Evolutionary conservation across 1,284 basidiomycete species (phyloP).

Genomic region (Malassezia equina): DNA sequence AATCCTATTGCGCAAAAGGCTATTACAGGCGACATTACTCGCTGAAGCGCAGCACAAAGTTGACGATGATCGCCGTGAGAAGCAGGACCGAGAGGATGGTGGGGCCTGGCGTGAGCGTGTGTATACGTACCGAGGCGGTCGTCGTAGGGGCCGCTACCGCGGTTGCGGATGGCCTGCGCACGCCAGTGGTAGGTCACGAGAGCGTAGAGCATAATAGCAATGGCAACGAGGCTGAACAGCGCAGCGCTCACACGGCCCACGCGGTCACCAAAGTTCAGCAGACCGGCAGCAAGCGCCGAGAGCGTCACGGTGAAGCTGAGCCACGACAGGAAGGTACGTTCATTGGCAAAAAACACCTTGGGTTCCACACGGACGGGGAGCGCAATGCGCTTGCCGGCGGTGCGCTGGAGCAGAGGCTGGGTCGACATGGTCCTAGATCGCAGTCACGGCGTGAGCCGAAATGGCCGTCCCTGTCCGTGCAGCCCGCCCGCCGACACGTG

Average conservation of each 20-base stretch:
- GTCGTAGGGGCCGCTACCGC: slow-evolving; percentile 89
- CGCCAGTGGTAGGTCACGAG: slow-evolving; percentile 92
- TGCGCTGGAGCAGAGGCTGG: slow-evolving; percentile 91
- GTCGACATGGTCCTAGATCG: slow-evolving; percentile 72
- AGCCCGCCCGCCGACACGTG: slow-evolving; percentile 6
- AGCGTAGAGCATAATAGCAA: slow-evolving; percentile 93
- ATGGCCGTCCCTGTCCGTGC: neutral
- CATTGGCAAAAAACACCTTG: slow-evolving; percentile 48
- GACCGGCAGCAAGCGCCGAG: slow-evolving; percentile 44
- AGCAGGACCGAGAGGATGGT: slow-evolving; percentile 46
- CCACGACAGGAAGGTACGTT: slow-evolving; percentile 48
- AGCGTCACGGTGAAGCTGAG: slow-evolving; percentile 48
- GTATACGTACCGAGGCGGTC: slow-evolving; percentile 64
- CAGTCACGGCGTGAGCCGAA: no score
- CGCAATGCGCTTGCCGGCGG: slow-evolving; percentile 54
- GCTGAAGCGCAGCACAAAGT: slow-evolving; percentile 47
- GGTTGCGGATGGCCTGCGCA: slow-evolving; percentile 78
- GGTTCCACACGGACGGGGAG: slow-evolving; percentile 47
- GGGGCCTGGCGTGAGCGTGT: slow-evolving; percentile 24
- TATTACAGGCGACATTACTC: slow-evolving; percentile 2
- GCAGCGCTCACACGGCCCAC: slow-evolving; percentile 82
- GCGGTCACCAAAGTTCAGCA: slow-evolving; percentile 48
- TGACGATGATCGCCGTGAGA: slow-evolving; percentile 46
- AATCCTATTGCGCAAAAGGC: slow-evolving; percentile 72
- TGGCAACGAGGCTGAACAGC: slow-evolving; percentile 83